Conservation (phyloP, 1,284 basidiomycete genomes). For the Melanopsichium pennsylvanicum region DNA sequence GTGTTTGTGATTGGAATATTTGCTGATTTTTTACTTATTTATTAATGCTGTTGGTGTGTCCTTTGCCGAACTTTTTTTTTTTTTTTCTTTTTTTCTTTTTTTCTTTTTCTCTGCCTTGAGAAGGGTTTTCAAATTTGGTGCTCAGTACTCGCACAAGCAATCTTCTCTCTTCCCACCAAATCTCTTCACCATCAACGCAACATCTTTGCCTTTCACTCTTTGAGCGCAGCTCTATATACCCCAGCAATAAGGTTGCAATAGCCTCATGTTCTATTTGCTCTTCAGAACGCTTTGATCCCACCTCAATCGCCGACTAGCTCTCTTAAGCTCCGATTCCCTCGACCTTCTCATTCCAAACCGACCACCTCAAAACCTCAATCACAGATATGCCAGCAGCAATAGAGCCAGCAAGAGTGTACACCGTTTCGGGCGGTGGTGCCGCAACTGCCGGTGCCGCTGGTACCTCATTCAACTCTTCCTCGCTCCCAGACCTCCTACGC, state of each 20-base stretch:
- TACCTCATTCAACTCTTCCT: slow-evolving; percentile 62
- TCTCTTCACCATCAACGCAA: background rate
- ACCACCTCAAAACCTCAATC: background rate
- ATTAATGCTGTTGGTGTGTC: slow-evolving; percentile 1
- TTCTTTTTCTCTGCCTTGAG: too few relatives aligned
- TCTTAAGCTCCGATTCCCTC: too few relatives aligned
- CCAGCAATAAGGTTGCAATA: background rate
- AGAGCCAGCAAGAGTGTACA: slow-evolving; percentile 62
- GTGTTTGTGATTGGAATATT: slow-evolving; percentile 2
- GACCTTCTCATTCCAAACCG: background rate
- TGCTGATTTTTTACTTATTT: slow-evolving; percentile 9
- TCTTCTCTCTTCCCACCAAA: background rate
- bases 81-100: background rate
- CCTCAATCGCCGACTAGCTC: background rate
- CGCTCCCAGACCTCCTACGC: slow-evolving; percentile 61
- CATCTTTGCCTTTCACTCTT: background rate
- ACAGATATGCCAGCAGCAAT: slow-evolving; percentile 55
- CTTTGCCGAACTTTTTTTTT: slow-evolving; percentile 22
- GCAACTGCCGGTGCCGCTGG: slow-evolving; percentile 50
- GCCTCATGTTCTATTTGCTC: slow-evolving; percentile 4
- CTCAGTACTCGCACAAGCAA: slow-evolving; percentile 1
- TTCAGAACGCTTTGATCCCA: slow-evolving; percentile 1
- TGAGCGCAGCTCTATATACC: background rate
- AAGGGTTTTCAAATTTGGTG: background rate
- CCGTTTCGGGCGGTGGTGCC: slow-evolving; percentile 55